These are phyloP conservation scores for Trifolium repens DNA, from an alignment of 306 rosid species.

Conservation along the genomic window DNA sequence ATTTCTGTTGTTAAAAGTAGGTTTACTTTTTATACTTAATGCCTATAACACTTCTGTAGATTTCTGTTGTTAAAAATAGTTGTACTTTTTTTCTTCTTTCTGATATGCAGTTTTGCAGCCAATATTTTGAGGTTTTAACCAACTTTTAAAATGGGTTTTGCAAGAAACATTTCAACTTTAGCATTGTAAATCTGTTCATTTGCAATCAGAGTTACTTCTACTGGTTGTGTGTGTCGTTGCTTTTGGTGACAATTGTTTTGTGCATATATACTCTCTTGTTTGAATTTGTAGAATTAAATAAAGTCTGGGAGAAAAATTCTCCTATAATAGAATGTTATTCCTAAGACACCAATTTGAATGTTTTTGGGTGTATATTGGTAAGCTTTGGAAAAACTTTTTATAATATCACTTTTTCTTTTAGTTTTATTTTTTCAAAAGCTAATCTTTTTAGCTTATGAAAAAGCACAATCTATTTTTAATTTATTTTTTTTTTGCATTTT, in stretches of 20 bases:
- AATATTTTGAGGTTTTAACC: background rate
- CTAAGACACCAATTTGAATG: background rate
- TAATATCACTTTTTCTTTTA: background rate
- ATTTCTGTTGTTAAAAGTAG: slow-evolving; percentile 17
- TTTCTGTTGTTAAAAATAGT: slow-evolving; percentile 2
- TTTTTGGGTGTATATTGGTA: slow-evolving; percentile 6
- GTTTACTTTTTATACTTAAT: background rate
- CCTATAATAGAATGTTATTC: slow-evolving; percentile 7
- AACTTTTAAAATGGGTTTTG: slow-evolving; percentile 14
- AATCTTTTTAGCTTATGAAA: background rate
- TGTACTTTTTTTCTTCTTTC: background rate
- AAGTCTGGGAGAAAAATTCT: slow-evolving; percentile 1
- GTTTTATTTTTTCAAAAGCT: background rate
- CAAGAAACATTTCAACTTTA: background rate
- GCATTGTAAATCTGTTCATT: slow-evolving; percentile 17
- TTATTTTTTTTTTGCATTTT: background rate
- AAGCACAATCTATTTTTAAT: background rate
- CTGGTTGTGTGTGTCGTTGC: slow-evolving; percentile 8
- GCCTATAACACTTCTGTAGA: background rate
- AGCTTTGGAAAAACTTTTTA: background rate
- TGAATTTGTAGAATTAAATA: slow-evolving; percentile 12
- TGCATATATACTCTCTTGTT: background rate
- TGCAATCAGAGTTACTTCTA: slow-evolving; percentile 7
- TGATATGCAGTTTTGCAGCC: slow-evolving; percentile 8
- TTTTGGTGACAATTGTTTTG: slow-evolving; percentile 2